A percentile compares a stretch with the other conserved stretches of the same genome.
Conservation (phyloP, 2,329 filamentous ascomycete genomes). For the Microcera coccophila region DNA sequence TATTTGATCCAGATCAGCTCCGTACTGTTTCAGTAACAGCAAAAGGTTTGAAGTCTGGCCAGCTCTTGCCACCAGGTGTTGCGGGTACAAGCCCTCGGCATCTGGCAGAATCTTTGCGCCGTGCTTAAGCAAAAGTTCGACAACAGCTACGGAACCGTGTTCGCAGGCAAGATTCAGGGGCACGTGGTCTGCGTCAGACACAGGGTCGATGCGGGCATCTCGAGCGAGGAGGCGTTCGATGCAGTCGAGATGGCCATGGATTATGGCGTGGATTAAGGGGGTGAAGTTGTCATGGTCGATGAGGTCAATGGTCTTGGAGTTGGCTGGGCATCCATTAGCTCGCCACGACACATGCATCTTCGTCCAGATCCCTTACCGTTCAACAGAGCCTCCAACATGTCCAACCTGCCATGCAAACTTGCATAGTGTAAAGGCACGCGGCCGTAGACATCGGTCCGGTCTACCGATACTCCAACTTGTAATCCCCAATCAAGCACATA, state of each 20-base stretch:
- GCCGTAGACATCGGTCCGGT: conserved; percentile 86
- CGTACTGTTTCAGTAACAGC: conserved; percentile 75
- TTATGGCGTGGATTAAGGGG: conserved; percentile 89
- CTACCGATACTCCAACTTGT: conserved; percentile 69
- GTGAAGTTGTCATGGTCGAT: conserved; percentile 98
- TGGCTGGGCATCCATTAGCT: conserved; percentile 52
- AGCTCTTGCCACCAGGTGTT: conserved; percentile 89
- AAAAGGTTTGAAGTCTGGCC: conserved; percentile 77
- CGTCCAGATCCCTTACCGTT: conserved; percentile 43
- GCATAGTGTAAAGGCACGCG: conserved; percentile 92
- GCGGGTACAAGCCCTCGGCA: conserved; percentile 93
- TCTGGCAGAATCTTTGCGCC: conserved; percentile 83
- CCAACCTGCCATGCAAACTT: conserved; percentile 85
- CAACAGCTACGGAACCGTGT: conserved; percentile 80
- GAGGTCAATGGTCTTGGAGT: conserved; percentile 72
- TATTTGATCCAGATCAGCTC: conserved; percentile 83
- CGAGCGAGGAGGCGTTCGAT: conserved; percentile 72
- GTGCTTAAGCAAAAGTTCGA: conserved; percentile 76
- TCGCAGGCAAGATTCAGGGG: conserved; percentile 94
- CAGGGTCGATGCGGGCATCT: conserved; percentile 80
- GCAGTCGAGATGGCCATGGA: conserved; percentile 77
- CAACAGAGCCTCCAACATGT: conserved; percentile 74
- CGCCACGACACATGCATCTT: not conserved
- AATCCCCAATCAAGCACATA: conserved; percentile 75
- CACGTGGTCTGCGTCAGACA: conserved; percentile 84